phyloP scores from a whole-genome alignment of 176 grass and related monocot genomes.

The Rhynchospora breviuscula region DNA sequence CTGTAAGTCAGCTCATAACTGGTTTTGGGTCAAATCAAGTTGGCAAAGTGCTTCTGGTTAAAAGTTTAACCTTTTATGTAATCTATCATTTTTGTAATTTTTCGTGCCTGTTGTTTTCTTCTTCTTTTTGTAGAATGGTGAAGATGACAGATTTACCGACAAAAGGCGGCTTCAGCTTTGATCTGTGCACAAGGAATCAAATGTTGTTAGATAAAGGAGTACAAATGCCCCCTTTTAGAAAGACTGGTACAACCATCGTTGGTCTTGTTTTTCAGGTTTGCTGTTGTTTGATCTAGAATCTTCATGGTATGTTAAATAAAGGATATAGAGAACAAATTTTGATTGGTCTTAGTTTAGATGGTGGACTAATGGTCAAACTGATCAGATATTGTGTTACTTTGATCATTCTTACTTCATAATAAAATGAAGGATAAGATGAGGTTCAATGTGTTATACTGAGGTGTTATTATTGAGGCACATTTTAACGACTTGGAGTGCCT shows the following conservation, averaged over 20 bases:
- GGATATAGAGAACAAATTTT: neutral
- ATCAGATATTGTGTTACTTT: neutral
- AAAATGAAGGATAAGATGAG: neutral
- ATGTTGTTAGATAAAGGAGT: constrained; percentile 61
- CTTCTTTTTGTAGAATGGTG: constrained; percentile 45
- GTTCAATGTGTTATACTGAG: neutral
- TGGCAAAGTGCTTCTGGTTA: no score
- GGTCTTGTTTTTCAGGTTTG: constrained; percentile 75
- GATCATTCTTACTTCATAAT: neutral
- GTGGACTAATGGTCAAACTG: neutral
- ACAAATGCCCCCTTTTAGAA: constrained; percentile 51
- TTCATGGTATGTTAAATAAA: neutral
- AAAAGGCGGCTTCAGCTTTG: constrained; percentile 89
- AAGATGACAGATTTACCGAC: constrained; percentile 44
- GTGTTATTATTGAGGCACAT: neutral
- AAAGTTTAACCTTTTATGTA: no score
- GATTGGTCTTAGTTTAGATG: neutral
- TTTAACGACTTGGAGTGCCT: neutral
- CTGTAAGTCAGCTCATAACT: no score
- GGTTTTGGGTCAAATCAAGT: no score
- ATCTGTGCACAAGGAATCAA: constrained; percentile 57
- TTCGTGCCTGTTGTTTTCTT: neutral
- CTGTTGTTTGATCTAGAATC: neutral
- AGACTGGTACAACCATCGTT: constrained; percentile 94
- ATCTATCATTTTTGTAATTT: neutral